Evolutionary conservation across 331 rosid species (phyloP).

Genomic region (Acacia pycnantha): DNA sequence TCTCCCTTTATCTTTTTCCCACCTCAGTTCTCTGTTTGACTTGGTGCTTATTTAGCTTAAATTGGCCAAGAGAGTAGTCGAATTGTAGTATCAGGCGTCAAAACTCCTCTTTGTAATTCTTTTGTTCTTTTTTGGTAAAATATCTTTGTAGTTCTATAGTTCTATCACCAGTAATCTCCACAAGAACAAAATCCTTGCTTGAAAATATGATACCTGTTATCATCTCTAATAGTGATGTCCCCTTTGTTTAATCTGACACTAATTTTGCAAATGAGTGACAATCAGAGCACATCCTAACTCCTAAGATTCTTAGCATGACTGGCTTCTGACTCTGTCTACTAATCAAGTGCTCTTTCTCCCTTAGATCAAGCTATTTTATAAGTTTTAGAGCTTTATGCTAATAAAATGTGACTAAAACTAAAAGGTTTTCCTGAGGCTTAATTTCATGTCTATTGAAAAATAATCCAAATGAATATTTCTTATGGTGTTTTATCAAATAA

Average conservation of each 20-base stretch:
- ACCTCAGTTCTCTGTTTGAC: background rate
- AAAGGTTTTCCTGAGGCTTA: no score
- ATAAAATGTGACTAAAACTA: no score
- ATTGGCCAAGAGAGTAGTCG: constrained; percentile 9
- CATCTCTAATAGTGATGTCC: constrained; percentile 64
- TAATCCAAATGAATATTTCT: no score
- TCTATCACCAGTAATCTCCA: constrained; percentile 61
- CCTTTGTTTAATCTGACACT: constrained; percentile 54
- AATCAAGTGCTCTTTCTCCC: constrained; percentile 64
- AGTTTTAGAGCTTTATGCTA: no score
- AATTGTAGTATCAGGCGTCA: constrained; percentile 19
- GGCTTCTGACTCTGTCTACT: constrained; percentile 72
- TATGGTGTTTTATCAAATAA: background rate
- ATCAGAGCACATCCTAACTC: constrained; percentile 66
- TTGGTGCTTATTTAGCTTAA: constrained; percentile 3
- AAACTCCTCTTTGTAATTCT: background rate
- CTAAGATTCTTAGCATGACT: constrained; percentile 44
- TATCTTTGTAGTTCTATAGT: background rate
- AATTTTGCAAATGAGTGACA: constrained; percentile 76
- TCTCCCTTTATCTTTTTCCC: constrained; percentile 7
- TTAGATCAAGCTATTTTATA: constrained; percentile 39
- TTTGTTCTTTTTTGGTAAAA: background rate
- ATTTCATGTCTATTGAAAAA: no score
- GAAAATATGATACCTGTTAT: constrained; percentile 66
- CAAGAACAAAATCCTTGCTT: constrained; percentile 67